Base-by-base conservation (phyloP, 164 flowering plant species). In the Nymphaea colorata region DNA sequence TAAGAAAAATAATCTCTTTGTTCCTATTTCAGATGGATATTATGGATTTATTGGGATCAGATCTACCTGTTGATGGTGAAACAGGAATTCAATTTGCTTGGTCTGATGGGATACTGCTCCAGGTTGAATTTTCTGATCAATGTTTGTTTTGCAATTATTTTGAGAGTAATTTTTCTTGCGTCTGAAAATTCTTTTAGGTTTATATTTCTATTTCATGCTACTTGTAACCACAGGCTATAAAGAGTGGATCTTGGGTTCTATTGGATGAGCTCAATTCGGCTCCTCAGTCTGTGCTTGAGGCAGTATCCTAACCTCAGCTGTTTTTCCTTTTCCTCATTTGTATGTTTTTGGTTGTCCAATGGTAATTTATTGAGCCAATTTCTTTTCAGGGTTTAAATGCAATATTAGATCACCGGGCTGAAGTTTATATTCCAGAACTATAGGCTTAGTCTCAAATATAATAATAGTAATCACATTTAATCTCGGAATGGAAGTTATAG, bases 241-340 rank as follows among this genome's bases (percentile, higher is more conserved):
- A 85, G 76, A 75, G 84, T 55, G 99, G 99, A 59, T 80, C 79
- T 71, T 95, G 99, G 99, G 96, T 95, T 72, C 69, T 92, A 78
- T 78, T 92, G 64, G 99, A 95, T 83, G 99, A 95, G 79, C 91
- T 95, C 66, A 95, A 95, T 83, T 90, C 90, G 70, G 98, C 99
- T 70, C 94, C 97, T 42, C 99, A 95, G 74, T 89, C 99, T 74
- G 99, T 95, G 41, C 76, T 95, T 64, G 99, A 95, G 91, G 98
- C 44, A 76, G 11, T 45, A 10, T 10, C 11, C 53, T 10, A 45
- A 45, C 11, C 53, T 45, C 11, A 25, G 53, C 11, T 45, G 53
- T 5, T 45, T 10, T 45, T 45, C 53, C 11, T 25, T 25, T 25
- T 45, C 7, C 7, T 45, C 53, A 45, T 45, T 45, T 10, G 5